Conservation (phyloP, 2,329 filamentous ascomycete genomes). For the Diaporthe velutina region DNA sequence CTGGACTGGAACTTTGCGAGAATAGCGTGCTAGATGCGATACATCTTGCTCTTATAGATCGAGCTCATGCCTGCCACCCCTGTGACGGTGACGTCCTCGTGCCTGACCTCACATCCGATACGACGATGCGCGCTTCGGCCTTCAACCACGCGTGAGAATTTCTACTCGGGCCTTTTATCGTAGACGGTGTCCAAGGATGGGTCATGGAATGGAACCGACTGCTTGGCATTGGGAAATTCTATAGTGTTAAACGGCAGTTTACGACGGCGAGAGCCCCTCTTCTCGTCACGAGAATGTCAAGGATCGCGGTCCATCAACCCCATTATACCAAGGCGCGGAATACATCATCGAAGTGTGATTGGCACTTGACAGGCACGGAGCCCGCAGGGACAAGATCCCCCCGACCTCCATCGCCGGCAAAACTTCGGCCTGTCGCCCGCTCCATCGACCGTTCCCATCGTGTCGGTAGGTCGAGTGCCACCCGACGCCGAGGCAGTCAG, state of each 20-base stretch:
- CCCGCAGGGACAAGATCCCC: background rate
- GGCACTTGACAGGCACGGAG: background rate
- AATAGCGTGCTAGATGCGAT: background rate
- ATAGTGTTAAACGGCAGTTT: constrained; percentile 16
- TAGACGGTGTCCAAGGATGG: background rate
- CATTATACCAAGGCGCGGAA: constrained; percentile 17
- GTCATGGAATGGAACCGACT: background rate
- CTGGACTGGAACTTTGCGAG: background rate
- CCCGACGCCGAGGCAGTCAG: background rate
- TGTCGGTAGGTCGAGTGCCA: constrained; percentile 25
- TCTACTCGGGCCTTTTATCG: constrained; percentile 20
- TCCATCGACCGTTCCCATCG: constrained; percentile 5
- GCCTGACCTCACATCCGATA: background rate
- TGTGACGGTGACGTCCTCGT: constrained; percentile 19
- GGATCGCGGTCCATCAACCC: constrained; percentile 19
- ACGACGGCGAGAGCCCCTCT: background rate
- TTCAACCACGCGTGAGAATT: constrained; percentile 1
- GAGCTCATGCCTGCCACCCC: background rate
- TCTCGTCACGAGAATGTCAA: constrained; percentile 18
- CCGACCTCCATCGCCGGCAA: constrained; percentile 7
- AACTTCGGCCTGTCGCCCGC: background rate
- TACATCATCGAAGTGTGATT: constrained; percentile 21
- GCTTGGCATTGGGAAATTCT: constrained; percentile 13
- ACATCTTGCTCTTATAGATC: background rate
- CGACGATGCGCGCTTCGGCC: background rate